Percentiles rank a stretch among this genome's conserved stretches.
Conservation (phyloP, 2,329 filamentous ascomycete genomes). For the Cryphonectria radicalis region DNA sequence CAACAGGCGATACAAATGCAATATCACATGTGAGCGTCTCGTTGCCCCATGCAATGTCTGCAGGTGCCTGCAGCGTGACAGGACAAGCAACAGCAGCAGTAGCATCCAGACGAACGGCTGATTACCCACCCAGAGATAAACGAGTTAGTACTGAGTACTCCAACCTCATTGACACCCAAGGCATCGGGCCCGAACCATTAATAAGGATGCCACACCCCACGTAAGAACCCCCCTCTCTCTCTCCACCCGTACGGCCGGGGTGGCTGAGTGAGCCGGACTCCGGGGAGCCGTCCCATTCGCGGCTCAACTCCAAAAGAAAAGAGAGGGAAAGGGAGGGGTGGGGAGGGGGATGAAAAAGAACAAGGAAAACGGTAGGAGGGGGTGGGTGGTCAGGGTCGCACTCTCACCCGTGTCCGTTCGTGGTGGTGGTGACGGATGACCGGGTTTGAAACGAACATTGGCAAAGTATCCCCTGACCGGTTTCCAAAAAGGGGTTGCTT, state of each 20-base stretch:
- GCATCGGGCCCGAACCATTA: not conserved
- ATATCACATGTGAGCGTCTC: not conserved
- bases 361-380: not conserved
- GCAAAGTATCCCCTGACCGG: slow-evolving; percentile 9
- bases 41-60: not conserved
- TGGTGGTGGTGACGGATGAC: slow-evolving; percentile 2
- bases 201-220: not conserved
- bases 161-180: not conserved
- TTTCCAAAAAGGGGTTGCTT: not conserved
- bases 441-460: slow-evolving; percentile 3
- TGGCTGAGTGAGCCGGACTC: slow-evolving; percentile 6
- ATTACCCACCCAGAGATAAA: too few relatives aligned
- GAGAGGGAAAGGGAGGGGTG: not conserved
- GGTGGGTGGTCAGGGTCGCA: slow-evolving; percentile 11
- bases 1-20: not conserved
- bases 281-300: slow-evolving; percentile 10
- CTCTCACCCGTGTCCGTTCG: not conserved
- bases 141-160: too few relatives aligned
- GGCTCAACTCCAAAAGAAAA: not conserved
- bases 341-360: not conserved
- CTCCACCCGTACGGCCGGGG: not conserved
- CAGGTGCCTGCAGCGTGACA: not conserved
- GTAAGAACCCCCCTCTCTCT: not conserved
- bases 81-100: not conserved
- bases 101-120: too few relatives aligned